Percentiles rank a stretch among this genome's conserved stretches.
Conservation (phyloP, 1,284 basidiomycete species). For the Marasmius tenuissimus region DNA sequence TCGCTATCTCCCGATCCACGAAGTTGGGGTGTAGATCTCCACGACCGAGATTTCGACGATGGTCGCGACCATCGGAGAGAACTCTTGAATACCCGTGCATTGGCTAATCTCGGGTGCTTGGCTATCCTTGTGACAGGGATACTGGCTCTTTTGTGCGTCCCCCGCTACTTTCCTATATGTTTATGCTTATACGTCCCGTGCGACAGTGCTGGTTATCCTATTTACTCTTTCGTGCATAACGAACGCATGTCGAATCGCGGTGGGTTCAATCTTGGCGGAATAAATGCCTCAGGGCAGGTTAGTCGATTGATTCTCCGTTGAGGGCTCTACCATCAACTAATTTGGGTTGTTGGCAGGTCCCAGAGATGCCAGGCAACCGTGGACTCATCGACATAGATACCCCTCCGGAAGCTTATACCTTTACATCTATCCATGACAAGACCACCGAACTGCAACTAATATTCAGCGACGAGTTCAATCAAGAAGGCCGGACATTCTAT, state of each 20-base stretch:
- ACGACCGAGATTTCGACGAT: not conserved
- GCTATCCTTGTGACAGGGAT: not conserved
- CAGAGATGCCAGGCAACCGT: constrained; percentile 62
- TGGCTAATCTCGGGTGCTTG: not conserved
- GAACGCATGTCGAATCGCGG: not conserved
- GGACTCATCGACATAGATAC: constrained; percentile 80
- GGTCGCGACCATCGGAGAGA: not conserved
- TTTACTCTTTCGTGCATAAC: not conserved
- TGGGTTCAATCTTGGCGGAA: constrained; percentile 66
- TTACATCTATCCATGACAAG: constrained; percentile 52
- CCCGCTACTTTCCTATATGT: not conserved
- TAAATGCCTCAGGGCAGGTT: constrained; percentile 77
- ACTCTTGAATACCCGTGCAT: not conserved
- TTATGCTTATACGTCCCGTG: too few species aligned
- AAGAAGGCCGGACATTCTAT: constrained; percentile 47
- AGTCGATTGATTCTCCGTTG: not conserved
- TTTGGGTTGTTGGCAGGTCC: constrained; percentile 49
- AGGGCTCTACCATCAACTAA: constrained; percentile 37
- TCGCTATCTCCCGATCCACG: not conserved
- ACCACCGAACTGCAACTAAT: constrained; percentile 44
- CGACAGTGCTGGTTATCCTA: not conserved
- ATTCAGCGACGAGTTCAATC: constrained; percentile 38
- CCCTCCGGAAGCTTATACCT: constrained; percentile 59
- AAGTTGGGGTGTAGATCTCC: not conserved
- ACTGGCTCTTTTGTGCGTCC: not conserved